Conservation (phyloP, 2,329 filamentous ascomycete genomes). For the Phyllosticta citrichinensis region DNA sequence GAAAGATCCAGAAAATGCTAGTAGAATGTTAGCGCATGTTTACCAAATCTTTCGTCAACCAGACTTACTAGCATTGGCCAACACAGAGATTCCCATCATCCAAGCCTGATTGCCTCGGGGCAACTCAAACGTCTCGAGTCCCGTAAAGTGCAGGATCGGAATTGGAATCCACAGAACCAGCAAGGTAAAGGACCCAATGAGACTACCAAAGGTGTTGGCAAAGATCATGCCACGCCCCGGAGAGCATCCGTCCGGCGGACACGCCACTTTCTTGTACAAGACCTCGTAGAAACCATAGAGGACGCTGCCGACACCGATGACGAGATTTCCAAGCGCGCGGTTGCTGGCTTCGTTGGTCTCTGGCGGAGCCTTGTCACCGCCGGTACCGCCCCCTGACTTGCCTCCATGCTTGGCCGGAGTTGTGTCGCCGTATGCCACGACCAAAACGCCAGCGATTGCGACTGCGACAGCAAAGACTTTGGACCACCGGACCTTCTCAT, state of each 20-base stretch:
- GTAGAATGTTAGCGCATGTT: neutral
- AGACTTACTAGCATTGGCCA: slow-evolving; percentile 68
- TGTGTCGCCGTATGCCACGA: slow-evolving; percentile 87
- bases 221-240: slow-evolving; percentile 91
- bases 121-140: slow-evolving; percentile 73
- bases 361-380: slow-evolving; percentile 32
- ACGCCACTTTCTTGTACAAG: slow-evolving; percentile 86
- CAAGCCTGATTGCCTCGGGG: slow-evolving; percentile 68
- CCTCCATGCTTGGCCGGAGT: slow-evolving; percentile 44
- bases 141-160: slow-evolving; percentile 68
- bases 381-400: slow-evolving; percentile 46
- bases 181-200: slow-evolving; percentile 81
- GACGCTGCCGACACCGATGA: slow-evolving; percentile 84
- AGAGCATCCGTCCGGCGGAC: slow-evolving; percentile 79
- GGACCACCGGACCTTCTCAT: slow-evolving; percentile 71
- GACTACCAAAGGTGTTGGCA: slow-evolving; percentile 79
- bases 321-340: slow-evolving; percentile 72
- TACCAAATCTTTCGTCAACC: neutral
- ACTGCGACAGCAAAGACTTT: slow-evolving; percentile 81
- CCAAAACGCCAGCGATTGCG: slow-evolving; percentile 78
- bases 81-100: slow-evolving; percentile 69
- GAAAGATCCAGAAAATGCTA: slow-evolving; percentile 81
- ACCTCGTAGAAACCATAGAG: slow-evolving; percentile 97
- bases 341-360: slow-evolving; percentile 48
- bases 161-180: slow-evolving; percentile 85